phyloP scores from a whole-genome alignment of 2,329 filamentous ascomycete species.

The Neofusicoccum umdonicola region DNA sequence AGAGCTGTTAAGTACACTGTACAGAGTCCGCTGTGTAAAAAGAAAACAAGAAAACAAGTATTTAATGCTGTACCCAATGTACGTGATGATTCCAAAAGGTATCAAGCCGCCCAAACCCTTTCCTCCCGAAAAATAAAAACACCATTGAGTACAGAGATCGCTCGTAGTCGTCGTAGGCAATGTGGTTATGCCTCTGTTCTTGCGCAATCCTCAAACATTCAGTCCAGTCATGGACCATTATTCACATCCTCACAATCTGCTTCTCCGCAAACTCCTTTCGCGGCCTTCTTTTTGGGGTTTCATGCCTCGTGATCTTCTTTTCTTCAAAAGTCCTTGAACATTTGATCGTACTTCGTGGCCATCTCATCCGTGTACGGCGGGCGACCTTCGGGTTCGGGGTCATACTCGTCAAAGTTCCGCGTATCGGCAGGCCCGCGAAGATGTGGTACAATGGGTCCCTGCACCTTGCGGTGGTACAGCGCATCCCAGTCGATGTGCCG shows the following conservation, averaged over 20 bases:
- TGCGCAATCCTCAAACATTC: not conserved
- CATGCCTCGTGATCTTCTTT: not conserved
- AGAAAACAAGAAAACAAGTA: not conserved
- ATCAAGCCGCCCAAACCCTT: constrained; percentile 11
- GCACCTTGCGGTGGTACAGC: constrained; percentile 60
- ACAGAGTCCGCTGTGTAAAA: constrained; percentile 7
- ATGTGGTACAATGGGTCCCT: constrained; percentile 73
- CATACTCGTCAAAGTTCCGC: constrained; percentile 78
- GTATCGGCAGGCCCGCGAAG: constrained; percentile 71
- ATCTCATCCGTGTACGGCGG: constrained; percentile 69
- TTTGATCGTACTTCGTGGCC: constrained; percentile 65
- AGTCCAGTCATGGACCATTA: not conserved
- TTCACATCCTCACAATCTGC: not conserved
- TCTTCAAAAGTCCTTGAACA: constrained; percentile 67
- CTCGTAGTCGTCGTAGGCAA: constrained; percentile 12
- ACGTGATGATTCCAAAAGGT: constrained; percentile 17
- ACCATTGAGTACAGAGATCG: constrained; percentile 12
- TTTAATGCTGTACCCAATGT: constrained; percentile 18
- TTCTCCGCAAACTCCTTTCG: not conserved
- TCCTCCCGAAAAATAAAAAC: not conserved
- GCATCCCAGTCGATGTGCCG: constrained; percentile 70
- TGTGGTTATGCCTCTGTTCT: not conserved
- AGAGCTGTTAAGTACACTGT: constrained; percentile 15
- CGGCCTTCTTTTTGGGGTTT: not conserved
- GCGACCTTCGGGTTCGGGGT: constrained; percentile 67